Percentiles rank a stretch among this genome's conserved stretches.
These are phyloP conservation scores for Chrysoporthe deuterocubensis DNA, from an alignment of 2,329 filamentous ascomycete species.

Conservation along the genomic window DNA sequence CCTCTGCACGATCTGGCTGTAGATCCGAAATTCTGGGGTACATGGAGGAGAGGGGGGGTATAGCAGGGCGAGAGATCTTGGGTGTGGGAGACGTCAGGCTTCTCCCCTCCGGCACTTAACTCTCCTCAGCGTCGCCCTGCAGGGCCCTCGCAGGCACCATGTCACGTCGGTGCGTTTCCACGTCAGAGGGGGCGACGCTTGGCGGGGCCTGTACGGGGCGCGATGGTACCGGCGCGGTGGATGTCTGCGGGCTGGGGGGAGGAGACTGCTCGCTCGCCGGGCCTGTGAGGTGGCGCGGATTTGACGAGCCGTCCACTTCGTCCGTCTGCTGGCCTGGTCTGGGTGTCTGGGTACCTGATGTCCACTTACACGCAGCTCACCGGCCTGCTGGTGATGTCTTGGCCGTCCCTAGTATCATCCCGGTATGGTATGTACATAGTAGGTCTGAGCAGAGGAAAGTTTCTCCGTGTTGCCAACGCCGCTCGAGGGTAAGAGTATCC, in stretches of 20 bases:
- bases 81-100: background rate
- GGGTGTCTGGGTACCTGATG: background rate
- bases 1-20: constrained; percentile 8
- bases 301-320: background rate
- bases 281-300: background rate
- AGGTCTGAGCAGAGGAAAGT: background rate
- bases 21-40: constrained; percentile 26
- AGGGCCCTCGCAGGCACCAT: background rate
- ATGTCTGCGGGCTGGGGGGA: background rate
- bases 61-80: background rate
- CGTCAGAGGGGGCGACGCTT: background rate
- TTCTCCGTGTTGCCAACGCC: constrained; percentile 1
- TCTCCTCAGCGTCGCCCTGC: too few relatives aligned
- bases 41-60: background rate
- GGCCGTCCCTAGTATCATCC: background rate
- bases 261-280: background rate
- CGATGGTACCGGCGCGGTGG: background rate
- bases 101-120: background rate
- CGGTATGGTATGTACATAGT: background rate
- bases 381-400: background rate
- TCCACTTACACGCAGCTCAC: background rate
- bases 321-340: background rate
- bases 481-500: constrained; percentile 2
- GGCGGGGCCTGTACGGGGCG: background rate
- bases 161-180: constrained; percentile 14